Evolutionary conservation across 2,329 filamentous ascomycete species (phyloP).

Genomic region (Cladosporium phlei): DNA sequence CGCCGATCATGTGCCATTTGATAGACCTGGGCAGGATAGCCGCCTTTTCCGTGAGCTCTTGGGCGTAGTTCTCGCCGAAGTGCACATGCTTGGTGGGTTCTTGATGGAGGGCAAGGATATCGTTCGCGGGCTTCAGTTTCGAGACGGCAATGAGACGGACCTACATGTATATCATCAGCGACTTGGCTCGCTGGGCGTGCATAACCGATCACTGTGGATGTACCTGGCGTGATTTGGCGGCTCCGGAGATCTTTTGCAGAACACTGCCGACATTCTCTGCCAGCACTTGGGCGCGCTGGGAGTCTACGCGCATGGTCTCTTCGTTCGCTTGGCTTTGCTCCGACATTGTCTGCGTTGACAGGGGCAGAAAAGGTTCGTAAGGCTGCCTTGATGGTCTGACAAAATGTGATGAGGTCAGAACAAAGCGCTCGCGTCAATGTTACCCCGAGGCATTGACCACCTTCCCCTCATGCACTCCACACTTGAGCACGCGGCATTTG

Average conservation of each 20-base stretch:
- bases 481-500: too few relatives aligned
- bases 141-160: constrained; percentile 90
- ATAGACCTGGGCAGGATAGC: constrained; percentile 70
- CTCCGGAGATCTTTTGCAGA: constrained; percentile 33
- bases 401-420: constrained; percentile 8
- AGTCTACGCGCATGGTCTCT: constrained; percentile 33
- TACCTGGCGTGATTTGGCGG: constrained; percentile 12
- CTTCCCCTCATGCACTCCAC: too few relatives aligned
- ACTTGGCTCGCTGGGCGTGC: background rate
- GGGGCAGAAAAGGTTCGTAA: background rate
- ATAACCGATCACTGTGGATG: background rate
- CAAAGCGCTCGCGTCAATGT: constrained; percentile 3
- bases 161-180: constrained; percentile 39
- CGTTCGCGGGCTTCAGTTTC: constrained; percentile 88
- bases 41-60: constrained; percentile 81
- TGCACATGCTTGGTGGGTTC: constrained; percentile 51
- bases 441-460: constrained; percentile 5
- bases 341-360: constrained; percentile 2
- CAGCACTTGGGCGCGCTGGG: constrained; percentile 42
- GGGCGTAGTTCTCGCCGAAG: constrained; percentile 91
- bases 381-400: background rate
- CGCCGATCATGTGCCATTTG: constrained; percentile 95
- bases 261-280: constrained; percentile 42
- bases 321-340: constrained; percentile 6
- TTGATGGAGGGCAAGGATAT: constrained; percentile 78